A percentile compares a stretch with the other conserved stretches of the same genome.
phyloP scores from a whole-genome alignment of 306 rosid species.

The Bauhinia variegata region DNA sequence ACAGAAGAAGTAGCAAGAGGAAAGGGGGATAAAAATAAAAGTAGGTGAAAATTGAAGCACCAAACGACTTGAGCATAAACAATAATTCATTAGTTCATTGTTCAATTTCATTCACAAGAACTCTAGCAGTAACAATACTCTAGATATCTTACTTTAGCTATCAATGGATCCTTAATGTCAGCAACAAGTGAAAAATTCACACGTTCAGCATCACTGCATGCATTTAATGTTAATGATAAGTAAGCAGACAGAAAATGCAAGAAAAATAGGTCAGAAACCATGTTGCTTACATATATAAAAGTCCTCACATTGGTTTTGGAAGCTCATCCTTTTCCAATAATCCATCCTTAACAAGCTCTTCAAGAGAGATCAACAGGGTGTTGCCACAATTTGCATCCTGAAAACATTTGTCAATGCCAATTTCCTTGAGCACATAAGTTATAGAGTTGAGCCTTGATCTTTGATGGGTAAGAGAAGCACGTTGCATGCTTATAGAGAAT shows the following conservation, averaged over 20 bases:
- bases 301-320: constrained; percentile 79
- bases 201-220: constrained; percentile 69
- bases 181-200: constrained; percentile 76
- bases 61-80: constrained; percentile 9
- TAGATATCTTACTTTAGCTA: constrained; percentile 56
- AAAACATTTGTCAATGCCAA: constrained; percentile 20
- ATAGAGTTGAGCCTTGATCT: constrained; percentile 2
- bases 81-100: background rate
- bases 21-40: background rate
- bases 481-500: too few relatives aligned
- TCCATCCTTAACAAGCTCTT: constrained; percentile 89
- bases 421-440: background rate
- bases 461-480: too few relatives aligned
- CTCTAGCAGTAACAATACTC: background rate
- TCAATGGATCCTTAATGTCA: constrained; percentile 76
- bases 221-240: constrained; percentile 21
- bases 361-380: constrained; percentile 87
- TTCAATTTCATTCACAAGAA: constrained; percentile 13
- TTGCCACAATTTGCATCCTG: constrained; percentile 99
- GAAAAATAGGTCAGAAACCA: constrained; percentile 1
- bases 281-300: background rate
- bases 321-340: constrained; percentile 78
- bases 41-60: constrained; percentile 8
- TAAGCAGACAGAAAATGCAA: constrained; percentile 17
- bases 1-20: background rate